Evolutionary conservation across 495 filamentous ascomycete genomes (phyloP).

Genomic region (Penicillium herquei): DNA sequence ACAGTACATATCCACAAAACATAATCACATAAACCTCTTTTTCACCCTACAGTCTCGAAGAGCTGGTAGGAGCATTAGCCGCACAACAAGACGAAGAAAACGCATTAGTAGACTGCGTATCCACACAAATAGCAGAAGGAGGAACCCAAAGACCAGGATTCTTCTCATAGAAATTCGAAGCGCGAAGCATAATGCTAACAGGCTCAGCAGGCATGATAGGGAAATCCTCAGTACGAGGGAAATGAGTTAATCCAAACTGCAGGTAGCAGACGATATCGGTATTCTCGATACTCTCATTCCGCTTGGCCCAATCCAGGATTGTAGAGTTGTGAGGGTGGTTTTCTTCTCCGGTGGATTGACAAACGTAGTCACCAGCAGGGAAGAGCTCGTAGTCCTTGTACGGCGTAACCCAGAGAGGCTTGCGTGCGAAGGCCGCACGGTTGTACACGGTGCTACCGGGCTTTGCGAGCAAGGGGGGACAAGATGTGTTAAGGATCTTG

Average conservation of each 20-base stretch:
- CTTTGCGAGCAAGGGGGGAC: conserved; percentile 33
- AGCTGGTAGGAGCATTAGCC: conserved; percentile 15
- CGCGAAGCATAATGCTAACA: conserved; percentile 64
- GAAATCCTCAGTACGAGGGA: conserved; percentile 58
- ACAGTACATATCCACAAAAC: conserved; percentile 3
- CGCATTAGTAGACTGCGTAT: conserved; percentile 26
- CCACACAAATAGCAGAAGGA: conserved; percentile 41
- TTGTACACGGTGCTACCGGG: conserved; percentile 39
- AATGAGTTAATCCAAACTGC: conserved; percentile 60
- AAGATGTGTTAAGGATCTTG: conserved; percentile 40
- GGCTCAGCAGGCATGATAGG: conserved; percentile 72
- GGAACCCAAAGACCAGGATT: conserved; percentile 73
- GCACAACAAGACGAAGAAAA: conserved; percentile 29
- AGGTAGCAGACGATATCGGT: conserved; percentile 56
- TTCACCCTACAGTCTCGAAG: conserved; percentile 19
- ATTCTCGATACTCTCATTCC: conserved; percentile 52
- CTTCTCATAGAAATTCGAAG: conserved; percentile 67
- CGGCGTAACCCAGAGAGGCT: conserved; percentile 38
- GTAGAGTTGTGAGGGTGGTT: conserved; percentile 35
- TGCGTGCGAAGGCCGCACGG: conserved; percentile 36
- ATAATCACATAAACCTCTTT: not conserved
- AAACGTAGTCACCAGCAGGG: conserved; percentile 52
- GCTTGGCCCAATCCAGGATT: conserved; percentile 41
- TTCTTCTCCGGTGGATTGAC: conserved; percentile 37
- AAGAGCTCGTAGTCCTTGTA: conserved; percentile 46